phyloP scores from a whole-genome alignment of 345 rosid species.

The sweet orange (Citrus sinensis) region DNA sequence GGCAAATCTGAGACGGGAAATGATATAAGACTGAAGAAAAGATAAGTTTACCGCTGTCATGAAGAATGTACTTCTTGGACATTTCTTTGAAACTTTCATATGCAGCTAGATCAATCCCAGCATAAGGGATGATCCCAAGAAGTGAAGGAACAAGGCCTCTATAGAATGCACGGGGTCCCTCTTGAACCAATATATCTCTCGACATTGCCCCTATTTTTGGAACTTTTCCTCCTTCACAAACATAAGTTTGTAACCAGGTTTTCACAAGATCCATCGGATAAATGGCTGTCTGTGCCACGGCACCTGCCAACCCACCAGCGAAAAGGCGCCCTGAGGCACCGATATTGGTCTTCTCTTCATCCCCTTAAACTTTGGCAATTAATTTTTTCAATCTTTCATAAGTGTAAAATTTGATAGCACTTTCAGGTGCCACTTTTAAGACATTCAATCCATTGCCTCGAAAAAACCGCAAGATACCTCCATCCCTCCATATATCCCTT shows the following conservation, averaged over 20 bases:
- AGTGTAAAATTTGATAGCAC: conserved; percentile 78
- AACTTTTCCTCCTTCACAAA: conserved; percentile 55
- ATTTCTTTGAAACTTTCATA: conserved; percentile 82
- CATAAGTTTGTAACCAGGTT: conserved; percentile 80
- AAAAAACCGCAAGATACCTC: conserved; percentile 59
- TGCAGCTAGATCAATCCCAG: conserved; percentile 93
- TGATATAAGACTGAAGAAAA: background rate
- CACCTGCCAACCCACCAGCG: conserved; percentile 93
- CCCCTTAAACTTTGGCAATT: conserved; percentile 46
- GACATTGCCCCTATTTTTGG: conserved; percentile 57
- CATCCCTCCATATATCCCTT: conserved; percentile 63
- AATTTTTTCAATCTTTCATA: conserved; percentile 70
- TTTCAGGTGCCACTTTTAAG: conserved; percentile 90
- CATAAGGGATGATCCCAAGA: conserved; percentile 89
- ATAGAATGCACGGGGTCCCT: conserved; percentile 85
- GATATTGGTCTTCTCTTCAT: conserved; percentile 49
- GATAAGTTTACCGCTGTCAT: conserved; percentile 46
- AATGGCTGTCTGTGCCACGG: conserved; percentile 82
- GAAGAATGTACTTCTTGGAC: conserved; percentile 72
- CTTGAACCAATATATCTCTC: conserved; percentile 71
- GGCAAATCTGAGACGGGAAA: conserved; percentile 4
- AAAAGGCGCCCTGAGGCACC: conserved; percentile 65
- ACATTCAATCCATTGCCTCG: conserved; percentile 86
- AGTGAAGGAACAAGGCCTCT: conserved; percentile 85
- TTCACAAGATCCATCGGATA: conserved; percentile 93